Conservation (phyloP, 2,329 filamentous ascomycete species). For the Fusarium sp. region DNA sequence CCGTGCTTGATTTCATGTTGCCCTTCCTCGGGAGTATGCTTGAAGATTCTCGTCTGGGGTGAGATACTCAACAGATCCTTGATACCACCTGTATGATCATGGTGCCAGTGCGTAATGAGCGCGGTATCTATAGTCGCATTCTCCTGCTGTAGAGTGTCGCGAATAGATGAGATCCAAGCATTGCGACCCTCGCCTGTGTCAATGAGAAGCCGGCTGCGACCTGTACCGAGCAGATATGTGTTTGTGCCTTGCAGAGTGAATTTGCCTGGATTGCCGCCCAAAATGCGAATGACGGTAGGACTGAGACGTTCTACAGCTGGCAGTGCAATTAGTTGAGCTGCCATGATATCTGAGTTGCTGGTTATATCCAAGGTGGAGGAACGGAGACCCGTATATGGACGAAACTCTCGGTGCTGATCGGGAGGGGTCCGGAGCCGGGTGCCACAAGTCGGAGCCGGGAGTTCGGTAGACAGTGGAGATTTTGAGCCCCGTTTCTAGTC, state of each 20-base stretch:
- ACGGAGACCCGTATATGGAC: not conserved
- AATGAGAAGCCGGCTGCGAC: slow-evolving; percentile 79
- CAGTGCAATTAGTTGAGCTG: slow-evolving; percentile 71
- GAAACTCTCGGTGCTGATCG: not conserved
- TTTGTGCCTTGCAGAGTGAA: slow-evolving; percentile 84
- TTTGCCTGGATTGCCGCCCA: slow-evolving; percentile 93
- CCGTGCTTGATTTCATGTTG: slow-evolving; percentile 62
- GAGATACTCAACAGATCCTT: slow-evolving; percentile 72
- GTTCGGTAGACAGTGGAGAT: slow-evolving; percentile 9
- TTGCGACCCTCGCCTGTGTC: slow-evolving; percentile 89
- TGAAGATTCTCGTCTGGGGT: slow-evolving; percentile 74
- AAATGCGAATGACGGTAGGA: slow-evolving; percentile 80
- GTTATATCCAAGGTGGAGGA: not conserved
- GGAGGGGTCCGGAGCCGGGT: slow-evolving; percentile 33
- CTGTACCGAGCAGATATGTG: slow-evolving; percentile 90
- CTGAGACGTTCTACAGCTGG: slow-evolving; percentile 83
- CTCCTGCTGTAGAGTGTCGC: slow-evolving; percentile 73
- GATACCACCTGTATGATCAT: slow-evolving; percentile 85
- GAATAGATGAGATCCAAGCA: slow-evolving; percentile 77
- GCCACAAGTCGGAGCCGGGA: slow-evolving; percentile 26
- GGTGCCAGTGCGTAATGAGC: slow-evolving; percentile 93
- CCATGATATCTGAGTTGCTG: slow-evolving; percentile 59
- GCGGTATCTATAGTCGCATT: slow-evolving; percentile 75
- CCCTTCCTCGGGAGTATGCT: slow-evolving; percentile 67
- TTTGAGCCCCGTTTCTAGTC: not conserved